phyloP scores from a whole-genome alignment of 306 rosid genomes.

The Ziziphus jujuba region DNA sequence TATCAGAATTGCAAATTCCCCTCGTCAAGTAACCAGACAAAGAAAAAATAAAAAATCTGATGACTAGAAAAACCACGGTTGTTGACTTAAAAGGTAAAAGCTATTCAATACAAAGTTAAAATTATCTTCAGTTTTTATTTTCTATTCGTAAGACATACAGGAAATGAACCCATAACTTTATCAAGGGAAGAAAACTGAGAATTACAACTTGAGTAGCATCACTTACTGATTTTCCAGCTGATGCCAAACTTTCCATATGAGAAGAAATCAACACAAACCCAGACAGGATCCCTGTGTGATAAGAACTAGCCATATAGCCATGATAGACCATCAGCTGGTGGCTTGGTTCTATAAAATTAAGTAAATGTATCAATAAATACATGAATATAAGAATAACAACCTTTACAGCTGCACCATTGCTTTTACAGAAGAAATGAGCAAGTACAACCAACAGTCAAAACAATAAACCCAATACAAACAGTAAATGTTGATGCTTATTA shows the following conservation, averaged over 20 bases:
- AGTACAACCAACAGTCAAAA: background rate
- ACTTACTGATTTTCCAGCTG: conserved; percentile 60
- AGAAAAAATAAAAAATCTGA: background rate
- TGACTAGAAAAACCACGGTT: background rate
- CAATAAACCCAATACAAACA: background rate
- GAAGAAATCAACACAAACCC: conserved; percentile 79
- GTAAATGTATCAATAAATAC: too few relatives aligned
- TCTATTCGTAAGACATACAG: background rate
- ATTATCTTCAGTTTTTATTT: background rate
- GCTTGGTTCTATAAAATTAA: conserved; percentile 45
- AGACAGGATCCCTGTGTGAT: conserved; percentile 86
- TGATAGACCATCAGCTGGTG: conserved; percentile 66
- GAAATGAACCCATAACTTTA: conserved; percentile 1
- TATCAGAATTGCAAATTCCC: background rate
- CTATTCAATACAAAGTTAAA: background rate
- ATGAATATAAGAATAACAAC: background rate
- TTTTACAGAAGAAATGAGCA: background rate
- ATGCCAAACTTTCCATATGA: conserved; percentile 63
- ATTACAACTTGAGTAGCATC: conserved; percentile 2
- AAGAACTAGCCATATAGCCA: conserved; percentile 86
- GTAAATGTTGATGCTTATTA: background rate
- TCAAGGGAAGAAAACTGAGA: background rate
- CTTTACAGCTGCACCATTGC: too few relatives aligned
- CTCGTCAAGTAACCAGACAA: conserved; percentile 1
- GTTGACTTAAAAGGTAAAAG: background rate